A percentile compares a stretch with the other conserved stretches of the same genome.
Conservation (phyloP, 169 alveolate genomes). For the Plasmodium malariae region DNA sequence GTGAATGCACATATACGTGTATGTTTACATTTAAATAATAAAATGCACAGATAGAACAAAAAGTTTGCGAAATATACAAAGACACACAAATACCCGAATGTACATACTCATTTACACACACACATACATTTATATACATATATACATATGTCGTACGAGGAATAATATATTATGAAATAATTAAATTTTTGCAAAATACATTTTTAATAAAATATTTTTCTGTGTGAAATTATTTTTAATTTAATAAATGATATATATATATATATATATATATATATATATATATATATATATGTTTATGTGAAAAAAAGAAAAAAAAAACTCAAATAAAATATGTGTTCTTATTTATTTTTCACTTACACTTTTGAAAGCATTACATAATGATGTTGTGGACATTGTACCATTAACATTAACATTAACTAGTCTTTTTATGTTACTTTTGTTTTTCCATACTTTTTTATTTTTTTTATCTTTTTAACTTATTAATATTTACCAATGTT, state of each 20-base stretch:
- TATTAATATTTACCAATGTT: slow-evolving; percentile 8
- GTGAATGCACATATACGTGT: background rate
- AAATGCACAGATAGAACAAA: background rate
- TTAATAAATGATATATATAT: slow-evolving; percentile 7
- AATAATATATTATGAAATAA: slow-evolving; percentile 7
- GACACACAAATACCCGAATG: too few relatives aligned
- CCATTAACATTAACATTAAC: background rate
- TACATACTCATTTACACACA: too few relatives aligned
- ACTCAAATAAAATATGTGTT: background rate
- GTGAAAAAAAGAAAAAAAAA: background rate
- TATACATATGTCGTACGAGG: background rate
- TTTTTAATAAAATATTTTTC: slow-evolving; percentile 21
- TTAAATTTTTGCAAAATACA: background rate
- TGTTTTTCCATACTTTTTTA: slow-evolving; percentile 2
- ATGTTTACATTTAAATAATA: background rate
- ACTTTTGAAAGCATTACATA: background rate
- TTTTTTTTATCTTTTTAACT: slow-evolving; percentile 12
- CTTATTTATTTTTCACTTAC: background rate
- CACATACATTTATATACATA: background rate
- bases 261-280: too few relatives aligned
- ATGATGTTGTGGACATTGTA: background rate
- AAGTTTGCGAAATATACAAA: background rate
- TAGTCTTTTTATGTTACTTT: background rate
- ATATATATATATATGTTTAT: slow-evolving; percentile 1
- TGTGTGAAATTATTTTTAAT: slow-evolving; percentile 39